A percentile compares a stretch with the other conserved stretches of the same genome.
phyloP scores from a whole-genome alignment of 768 basidiomycete genomes.

The Agaricus sinodeliciosus region DNA sequence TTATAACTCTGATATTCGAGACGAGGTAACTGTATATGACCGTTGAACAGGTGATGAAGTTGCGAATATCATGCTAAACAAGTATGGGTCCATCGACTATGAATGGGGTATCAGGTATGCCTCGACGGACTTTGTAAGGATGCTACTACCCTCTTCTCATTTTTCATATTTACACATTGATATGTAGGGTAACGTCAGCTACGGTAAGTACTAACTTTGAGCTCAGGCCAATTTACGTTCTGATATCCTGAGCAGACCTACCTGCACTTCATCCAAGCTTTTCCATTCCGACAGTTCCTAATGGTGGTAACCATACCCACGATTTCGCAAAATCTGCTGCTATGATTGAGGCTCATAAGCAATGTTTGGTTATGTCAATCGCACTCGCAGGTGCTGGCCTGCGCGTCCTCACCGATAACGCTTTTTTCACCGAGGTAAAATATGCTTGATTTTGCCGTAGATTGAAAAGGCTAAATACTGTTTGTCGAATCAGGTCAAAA shows the following conservation, averaged over 20 bases:
- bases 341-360: constrained; percentile 54
- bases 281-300: constrained; percentile 63
- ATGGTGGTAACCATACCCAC: constrained; percentile 75
- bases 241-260: constrained; percentile 28
- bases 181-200: constrained; percentile 64
- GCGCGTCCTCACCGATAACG: constrained; percentile 61
- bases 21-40: not conserved
- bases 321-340: constrained; percentile 59
- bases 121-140: constrained; percentile 78
- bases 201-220: constrained; percentile 37
- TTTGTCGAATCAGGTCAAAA: constrained; percentile 32
- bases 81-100: constrained; percentile 57
- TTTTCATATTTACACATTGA: not conserved
- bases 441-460: too few relatives aligned
- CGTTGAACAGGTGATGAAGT: constrained; percentile 51
- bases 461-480: not conserved
- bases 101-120: constrained; percentile 63
- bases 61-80: constrained; percentile 49
- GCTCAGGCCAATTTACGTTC: not conserved
- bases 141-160: not conserved
- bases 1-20: not conserved
- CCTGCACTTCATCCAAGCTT: constrained; percentile 77
- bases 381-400: constrained; percentile 67
- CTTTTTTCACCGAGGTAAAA: constrained; percentile 51
- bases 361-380: constrained; percentile 61